Evolutionary conservation across 75 land plant species (phyloP).

Genomic region (Selaginella moellendorffii): DNA sequence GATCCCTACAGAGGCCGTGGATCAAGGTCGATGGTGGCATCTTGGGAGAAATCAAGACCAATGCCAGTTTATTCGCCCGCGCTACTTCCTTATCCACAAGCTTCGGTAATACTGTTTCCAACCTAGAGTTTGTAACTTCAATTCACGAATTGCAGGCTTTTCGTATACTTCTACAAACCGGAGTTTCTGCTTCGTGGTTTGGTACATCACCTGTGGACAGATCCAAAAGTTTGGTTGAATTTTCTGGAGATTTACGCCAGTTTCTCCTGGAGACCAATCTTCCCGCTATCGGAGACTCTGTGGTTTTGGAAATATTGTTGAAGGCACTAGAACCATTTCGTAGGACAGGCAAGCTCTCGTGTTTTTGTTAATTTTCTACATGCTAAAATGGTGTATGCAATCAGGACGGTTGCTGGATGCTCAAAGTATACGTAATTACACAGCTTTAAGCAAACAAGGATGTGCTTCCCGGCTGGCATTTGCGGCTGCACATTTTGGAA

Average conservation of each 20-base stretch:
- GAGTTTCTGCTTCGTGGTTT: constrained; percentile 88
- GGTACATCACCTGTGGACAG: constrained; percentile 15
- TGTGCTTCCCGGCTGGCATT: constrained; percentile 65
- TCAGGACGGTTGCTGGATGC: constrained; percentile 82
- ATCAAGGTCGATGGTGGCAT: constrained; percentile 16
- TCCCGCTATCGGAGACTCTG: constrained; percentile 76
- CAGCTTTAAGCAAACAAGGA: constrained; percentile 48
- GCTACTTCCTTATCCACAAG: constrained; percentile 86
- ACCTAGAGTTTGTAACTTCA: not conserved
- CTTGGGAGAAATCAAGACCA: constrained; percentile 59
- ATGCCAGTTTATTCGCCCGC: constrained; percentile 74
- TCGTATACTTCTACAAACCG: constrained; percentile 78
- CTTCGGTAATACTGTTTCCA: constrained; percentile 70
- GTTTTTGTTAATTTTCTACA: not conserved
- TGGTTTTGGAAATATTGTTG: constrained; percentile 70
- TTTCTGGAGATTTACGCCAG: constrained; percentile 45
- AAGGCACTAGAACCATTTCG: constrained; percentile 86
- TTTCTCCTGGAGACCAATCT: constrained; percentile 52
- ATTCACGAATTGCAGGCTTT: constrained; percentile 43
- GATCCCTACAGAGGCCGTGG: constrained; percentile 15
- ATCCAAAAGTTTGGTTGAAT: constrained; percentile 8
- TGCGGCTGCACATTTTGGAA: constrained; percentile 92
- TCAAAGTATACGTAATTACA: constrained; percentile 43
- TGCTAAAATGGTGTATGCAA: constrained; percentile 7
- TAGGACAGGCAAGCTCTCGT: constrained; percentile 43